phyloP scores from a whole-genome alignment of 2,329 filamentous ascomycete species.

The Phaeosphaeriaceae sp. region DNA sequence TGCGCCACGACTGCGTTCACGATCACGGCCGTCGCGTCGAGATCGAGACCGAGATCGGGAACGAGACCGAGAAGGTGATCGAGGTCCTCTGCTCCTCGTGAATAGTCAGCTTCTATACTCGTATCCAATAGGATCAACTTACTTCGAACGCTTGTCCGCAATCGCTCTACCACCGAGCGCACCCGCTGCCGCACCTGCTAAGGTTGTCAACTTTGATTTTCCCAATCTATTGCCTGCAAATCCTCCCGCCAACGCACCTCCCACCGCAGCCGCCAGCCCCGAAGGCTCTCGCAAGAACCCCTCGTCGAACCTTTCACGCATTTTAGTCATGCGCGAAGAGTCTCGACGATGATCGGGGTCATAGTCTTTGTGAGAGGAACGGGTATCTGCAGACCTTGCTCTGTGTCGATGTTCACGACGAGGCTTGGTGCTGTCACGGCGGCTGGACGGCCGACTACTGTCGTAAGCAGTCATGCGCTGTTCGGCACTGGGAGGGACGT shows the following conservation, averaged over 20 bases:
- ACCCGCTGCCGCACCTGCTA: constrained; percentile 47
- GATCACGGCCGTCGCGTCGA: constrained; percentile 18
- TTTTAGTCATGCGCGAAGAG: constrained; percentile 36
- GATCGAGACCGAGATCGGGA: constrained; percentile 25
- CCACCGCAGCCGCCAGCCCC: constrained; percentile 44
- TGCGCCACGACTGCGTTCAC: constrained; percentile 16
- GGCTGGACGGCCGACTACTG: constrained; percentile 30
- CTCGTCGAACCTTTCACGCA: constrained; percentile 46
- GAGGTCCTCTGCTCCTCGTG: constrained; percentile 26
- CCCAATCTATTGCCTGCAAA: constrained; percentile 41
- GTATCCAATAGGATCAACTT: constrained; percentile 1
- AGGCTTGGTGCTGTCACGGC: constrained; percentile 36
- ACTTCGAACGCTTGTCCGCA: constrained; percentile 23
- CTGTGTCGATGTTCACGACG: constrained; percentile 36
- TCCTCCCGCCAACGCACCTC: constrained; percentile 49
- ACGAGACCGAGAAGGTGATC: constrained; percentile 22
- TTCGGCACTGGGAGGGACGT: constrained; percentile 22
- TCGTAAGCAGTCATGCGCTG: constrained; percentile 28
- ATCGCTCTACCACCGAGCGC: constrained; percentile 40
- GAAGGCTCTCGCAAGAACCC: constrained; percentile 39
- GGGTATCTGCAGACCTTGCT: constrained; percentile 47
- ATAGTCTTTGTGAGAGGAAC: constrained; percentile 41
- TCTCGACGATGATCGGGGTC: constrained; percentile 27
- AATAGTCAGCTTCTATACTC: background rate
- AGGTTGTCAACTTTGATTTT: constrained; percentile 44